Percentiles rank a stretch among this genome's conserved stretches.
Evolutionary conservation across 108 stramenopile genomes (phyloP).

Genomic region (Fragilaria radians): DNA sequence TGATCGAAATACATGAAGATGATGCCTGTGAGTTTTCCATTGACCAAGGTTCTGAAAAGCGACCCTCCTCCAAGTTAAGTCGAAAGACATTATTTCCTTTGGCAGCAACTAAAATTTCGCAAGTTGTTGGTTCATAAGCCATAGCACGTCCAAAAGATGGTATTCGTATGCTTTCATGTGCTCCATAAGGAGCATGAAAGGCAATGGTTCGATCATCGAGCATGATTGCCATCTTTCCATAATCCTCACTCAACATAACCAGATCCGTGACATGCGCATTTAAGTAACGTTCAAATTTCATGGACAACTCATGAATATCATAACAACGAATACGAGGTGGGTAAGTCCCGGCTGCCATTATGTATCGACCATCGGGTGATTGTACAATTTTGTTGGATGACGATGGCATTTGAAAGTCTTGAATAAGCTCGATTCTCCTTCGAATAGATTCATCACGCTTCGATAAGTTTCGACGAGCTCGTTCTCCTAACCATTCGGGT

Average conservation of each 20-base stretch:
- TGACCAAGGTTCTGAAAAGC: conserved; percentile 83
- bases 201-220: conserved; percentile 86
- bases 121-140: conserved; percentile 85
- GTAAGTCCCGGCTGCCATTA: conserved; percentile 93
- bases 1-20: conserved; percentile 56
- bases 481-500: conserved; percentile 96
- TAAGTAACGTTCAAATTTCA: conserved; percentile 98
- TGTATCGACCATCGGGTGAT: conserved; percentile 82
- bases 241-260: conserved; percentile 82
- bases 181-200: conserved; percentile 98
- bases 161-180: conserved; percentile 84
- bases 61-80: conserved; percentile 93
- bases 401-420: conserved; percentile 96
- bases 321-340: conserved; percentile 93
- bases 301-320: conserved; percentile 88
- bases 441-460: conserved; percentile 88
- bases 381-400: conserved; percentile 74
- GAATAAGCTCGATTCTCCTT: conserved; percentile 93
- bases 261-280: conserved; percentile 92
- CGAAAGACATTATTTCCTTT: conserved; percentile 83
- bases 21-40: conserved; percentile 29
- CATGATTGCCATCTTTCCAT: conserved; percentile 92
- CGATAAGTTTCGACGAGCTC: conserved; percentile 82
- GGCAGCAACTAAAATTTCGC: conserved; percentile 87
- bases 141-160: conserved; percentile 94